Evolutionary conservation across 2,329 filamentous ascomycete genomes (phyloP).

Genomic region (Aspergillus sp.): DNA sequence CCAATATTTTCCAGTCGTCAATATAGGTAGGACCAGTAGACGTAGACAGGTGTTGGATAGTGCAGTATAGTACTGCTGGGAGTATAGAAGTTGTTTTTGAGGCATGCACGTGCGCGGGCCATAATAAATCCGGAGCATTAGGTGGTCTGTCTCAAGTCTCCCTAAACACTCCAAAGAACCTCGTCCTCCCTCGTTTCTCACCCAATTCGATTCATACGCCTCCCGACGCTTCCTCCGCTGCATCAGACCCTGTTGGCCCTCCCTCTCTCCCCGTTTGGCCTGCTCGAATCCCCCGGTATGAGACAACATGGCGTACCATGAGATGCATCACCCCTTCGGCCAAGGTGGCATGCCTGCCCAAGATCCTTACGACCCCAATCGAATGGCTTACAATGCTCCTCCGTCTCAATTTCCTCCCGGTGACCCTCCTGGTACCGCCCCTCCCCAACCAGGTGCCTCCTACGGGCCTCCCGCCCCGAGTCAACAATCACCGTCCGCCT

Average conservation of each 20-base stretch:
- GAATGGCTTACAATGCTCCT: constrained; percentile 39
- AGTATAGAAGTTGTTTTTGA: too few species aligned
- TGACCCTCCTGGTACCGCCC: constrained; percentile 24
- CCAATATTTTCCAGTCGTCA: too few species aligned
- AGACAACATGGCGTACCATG: constrained; percentile 34
- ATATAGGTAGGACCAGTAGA: too few species aligned
- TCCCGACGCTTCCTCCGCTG: too few species aligned
- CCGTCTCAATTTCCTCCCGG: constrained; percentile 38
- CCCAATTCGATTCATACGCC: background rate
- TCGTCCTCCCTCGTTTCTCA: background rate
- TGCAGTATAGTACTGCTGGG: too few species aligned
- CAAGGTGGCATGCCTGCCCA: constrained; percentile 32
- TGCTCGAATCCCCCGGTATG: constrained; percentile 15
- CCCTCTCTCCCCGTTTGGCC: constrained; percentile 1
- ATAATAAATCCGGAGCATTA: background rate
- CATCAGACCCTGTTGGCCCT: constrained; percentile 2
- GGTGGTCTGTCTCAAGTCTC: background rate
- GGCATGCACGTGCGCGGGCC: constrained; percentile 6
- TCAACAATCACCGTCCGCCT: constrained; percentile 20
- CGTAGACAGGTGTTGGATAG: too few species aligned
- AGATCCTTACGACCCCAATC: constrained; percentile 46
- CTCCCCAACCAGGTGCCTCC: constrained; percentile 28
- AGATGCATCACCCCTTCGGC: constrained; percentile 32
- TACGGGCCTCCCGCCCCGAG: constrained; percentile 25
- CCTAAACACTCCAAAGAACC: too few species aligned